Evolutionary conservation across 2,329 filamentous ascomycete genomes (phyloP).

Genomic region (Sarocladiaceae sp.): DNA sequence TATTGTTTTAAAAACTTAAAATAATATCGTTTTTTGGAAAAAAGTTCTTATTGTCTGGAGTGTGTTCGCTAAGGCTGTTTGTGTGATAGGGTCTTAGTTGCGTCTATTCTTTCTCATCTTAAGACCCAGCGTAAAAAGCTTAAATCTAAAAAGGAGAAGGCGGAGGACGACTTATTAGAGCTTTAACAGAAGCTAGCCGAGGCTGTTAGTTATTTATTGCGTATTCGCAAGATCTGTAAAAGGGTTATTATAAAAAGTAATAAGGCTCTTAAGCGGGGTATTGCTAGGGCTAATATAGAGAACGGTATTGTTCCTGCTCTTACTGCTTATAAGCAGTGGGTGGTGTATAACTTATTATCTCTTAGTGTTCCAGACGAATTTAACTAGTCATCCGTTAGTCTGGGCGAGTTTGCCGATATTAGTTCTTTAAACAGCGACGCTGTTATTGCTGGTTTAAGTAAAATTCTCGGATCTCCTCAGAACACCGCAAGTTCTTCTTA

Average conservation of each 20-base stretch:
- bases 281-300: not conserved
- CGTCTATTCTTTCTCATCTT: not conserved
- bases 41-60: not conserved
- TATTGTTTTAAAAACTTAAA: not conserved
- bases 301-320: not conserved
- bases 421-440: conserved; percentile 13
- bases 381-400: not conserved
- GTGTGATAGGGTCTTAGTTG: not conserved
- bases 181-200: too few relatives aligned
- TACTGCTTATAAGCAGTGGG: not conserved
- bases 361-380: not conserved
- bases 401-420: not conserved
- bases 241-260: not conserved
- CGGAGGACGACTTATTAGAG: too few relatives aligned
- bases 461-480: too few relatives aligned
- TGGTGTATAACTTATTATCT: not conserved
- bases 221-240: conserved; percentile 5
- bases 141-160: too few relatives aligned
- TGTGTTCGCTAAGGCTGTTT: too few relatives aligned
- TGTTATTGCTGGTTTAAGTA: conserved; percentile 13
- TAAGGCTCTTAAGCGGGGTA: too few relatives aligned
- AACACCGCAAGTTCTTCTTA: too few relatives aligned
- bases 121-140: too few relatives aligned
- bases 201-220: not conserved
- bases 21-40: not conserved